phyloP scores from a whole-genome alignment of 768 basidiomycete species.

The Rubroboletus satanas region DNA sequence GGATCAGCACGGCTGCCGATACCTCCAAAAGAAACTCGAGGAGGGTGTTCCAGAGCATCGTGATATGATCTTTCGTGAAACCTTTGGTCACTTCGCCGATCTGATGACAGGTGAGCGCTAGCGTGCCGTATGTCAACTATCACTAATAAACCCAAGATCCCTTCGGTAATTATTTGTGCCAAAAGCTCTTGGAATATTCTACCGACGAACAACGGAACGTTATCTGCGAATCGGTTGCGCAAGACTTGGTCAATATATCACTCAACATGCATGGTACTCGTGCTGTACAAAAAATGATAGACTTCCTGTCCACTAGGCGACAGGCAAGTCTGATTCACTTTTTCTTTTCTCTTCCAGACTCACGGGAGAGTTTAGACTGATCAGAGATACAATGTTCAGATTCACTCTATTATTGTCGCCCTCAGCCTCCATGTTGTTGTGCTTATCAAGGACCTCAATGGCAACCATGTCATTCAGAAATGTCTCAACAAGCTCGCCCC shows the following conservation, averaged over 20 bases:
- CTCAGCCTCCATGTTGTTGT: slow-evolving; percentile 97
- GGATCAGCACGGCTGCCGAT: slow-evolving; percentile 98
- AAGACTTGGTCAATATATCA: slow-evolving; percentile 96
- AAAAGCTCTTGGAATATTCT: slow-evolving; percentile 94
- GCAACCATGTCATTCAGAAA: slow-evolving; percentile 98
- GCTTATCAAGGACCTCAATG: slow-evolving; percentile 97
- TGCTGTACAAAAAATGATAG: slow-evolving; percentile 99
- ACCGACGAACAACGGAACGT: slow-evolving; percentile 96
- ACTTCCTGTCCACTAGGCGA: slow-evolving; percentile 92
- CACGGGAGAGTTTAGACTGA: slow-evolving; percentile 64
- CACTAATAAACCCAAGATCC: slow-evolving; percentile 57
- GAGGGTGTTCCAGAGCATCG: slow-evolving; percentile 94
- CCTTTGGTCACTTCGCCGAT: slow-evolving; percentile 95
- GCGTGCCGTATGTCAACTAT: neutral
- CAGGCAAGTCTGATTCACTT: slow-evolving; percentile 60
- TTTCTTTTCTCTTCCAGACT: slow-evolving; percentile 45
- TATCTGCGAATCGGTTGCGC: slow-evolving; percentile 96
- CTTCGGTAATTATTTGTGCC: slow-evolving; percentile 98
- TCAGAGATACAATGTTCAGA: slow-evolving; percentile 82
- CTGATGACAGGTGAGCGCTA: slow-evolving; percentile 82
- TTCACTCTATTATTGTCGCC: slow-evolving; percentile 94
- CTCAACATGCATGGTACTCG: slow-evolving; percentile 99
- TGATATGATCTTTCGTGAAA: slow-evolving; percentile 99
- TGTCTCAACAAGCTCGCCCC: slow-evolving; percentile 97
- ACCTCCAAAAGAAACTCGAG: slow-evolving; percentile 98